Evolutionary conservation across 2,329 filamentous ascomycete species (phyloP), one percentile per base, ranked within the genome.

Genomic region (Hypoxylon sp.): DNA sequence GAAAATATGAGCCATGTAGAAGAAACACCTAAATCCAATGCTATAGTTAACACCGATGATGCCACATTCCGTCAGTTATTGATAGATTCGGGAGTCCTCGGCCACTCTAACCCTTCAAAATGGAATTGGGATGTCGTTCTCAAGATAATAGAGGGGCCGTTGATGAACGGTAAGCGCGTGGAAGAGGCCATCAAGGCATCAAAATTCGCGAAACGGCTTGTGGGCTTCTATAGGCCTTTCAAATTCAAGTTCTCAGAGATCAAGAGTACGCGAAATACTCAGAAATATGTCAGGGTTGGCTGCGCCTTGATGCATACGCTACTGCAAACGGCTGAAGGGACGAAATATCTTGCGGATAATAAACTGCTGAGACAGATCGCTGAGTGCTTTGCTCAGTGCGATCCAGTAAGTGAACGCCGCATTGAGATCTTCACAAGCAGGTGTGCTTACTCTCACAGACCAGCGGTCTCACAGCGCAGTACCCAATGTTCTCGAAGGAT

Each of bases 81-180:
- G 26, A 81, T 93, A 16, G 92, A 98, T 65, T 96, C 93, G 3
- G 89, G 93, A 57, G 93, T 99, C 1, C 82, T 98, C 46, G 92
- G 91, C 67, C 96, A 92, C 64, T 93, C 93, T 66, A 97, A 97
- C 71, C 97, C 92, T 74, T 84, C 89, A 38, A 99, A 99, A 77
- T 99, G 96, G 96, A 95, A 97, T 75, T 99, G 96, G 96, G 93
- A 97, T 66, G 83, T 97, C 36, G 93, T 99, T 42, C 86, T 94
- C 62, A 91, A 90, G 72, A 89, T 98, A 54, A 94, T 99, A 33
- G 95, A 98, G 75, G 96, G 96, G 0, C 96, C 96, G 0, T 80
- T 99, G 20, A 91, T 93, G 22, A 97, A 93, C 70, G 91, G 94
- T 0, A 97, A 97, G 78, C 87, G 96, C 9, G 84, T 99, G 3